Conservation (phyloP, 192 early-diverging fungal genomes). For the Haplosporangium gracile region DNA sequence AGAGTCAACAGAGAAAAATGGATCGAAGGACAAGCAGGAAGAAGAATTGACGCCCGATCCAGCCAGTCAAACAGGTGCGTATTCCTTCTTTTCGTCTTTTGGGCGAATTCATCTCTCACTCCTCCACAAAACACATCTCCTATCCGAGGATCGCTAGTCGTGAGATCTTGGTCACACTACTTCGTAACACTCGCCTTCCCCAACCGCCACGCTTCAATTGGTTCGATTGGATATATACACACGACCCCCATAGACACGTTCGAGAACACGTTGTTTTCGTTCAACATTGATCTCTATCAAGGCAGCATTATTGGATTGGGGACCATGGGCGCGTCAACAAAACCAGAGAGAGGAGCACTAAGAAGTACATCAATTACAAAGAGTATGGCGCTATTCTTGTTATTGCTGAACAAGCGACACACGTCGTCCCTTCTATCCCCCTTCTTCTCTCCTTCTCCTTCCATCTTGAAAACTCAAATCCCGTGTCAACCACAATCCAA, state of each 20-base stretch:
- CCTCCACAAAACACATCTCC: not conserved
- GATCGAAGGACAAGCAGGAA: not conserved
- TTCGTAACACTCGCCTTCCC: not conserved
- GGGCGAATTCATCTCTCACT: not conserved
- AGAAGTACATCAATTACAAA: not conserved
- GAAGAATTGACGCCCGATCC: not conserved
- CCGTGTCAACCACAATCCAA: not conserved
- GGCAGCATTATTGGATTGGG: not conserved
- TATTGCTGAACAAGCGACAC: not conserved
- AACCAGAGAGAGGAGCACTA: not conserved
- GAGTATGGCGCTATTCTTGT: not conserved
- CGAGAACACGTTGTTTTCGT: not conserved
- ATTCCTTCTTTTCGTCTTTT: not conserved
- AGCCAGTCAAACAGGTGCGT: not conserved
- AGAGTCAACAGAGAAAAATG: not conserved
- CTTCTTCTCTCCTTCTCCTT: not conserved
- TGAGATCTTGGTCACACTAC: conserved; percentile 1
- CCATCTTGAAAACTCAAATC: conserved; percentile 2
- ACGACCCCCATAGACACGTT: not conserved
- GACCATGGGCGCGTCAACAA: not conserved
- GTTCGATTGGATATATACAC: not conserved
- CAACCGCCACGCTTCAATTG: not conserved
- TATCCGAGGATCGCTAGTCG: not conserved
- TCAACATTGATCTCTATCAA: not conserved
- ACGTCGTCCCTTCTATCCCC: not conserved